Evolutionary conservation across 495 filamentous ascomycete species (phyloP).

Genomic region (Penicillium turbatum): DNA sequence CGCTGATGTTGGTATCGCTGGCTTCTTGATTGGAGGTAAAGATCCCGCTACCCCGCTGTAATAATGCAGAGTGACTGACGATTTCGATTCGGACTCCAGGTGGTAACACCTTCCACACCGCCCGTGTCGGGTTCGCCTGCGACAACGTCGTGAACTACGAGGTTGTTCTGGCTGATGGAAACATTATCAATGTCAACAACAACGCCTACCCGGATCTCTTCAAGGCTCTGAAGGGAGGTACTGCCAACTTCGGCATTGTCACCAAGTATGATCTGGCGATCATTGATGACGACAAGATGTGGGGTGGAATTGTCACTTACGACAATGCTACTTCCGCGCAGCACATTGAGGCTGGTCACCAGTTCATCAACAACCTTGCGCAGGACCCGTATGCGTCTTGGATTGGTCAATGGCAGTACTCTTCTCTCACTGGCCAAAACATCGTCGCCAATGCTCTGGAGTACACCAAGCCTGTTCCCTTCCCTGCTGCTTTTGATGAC

Average conservation of each 20-base stretch:
- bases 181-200: slow-evolving; percentile 44
- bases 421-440: slow-evolving; percentile 10
- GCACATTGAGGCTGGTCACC: slow-evolving; percentile 1
- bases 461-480: slow-evolving; percentile 18
- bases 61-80: background rate
- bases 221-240: slow-evolving; percentile 52
- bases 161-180: slow-evolving; percentile 50
- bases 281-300: slow-evolving; percentile 31
- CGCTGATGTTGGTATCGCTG: slow-evolving; percentile 40
- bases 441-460: slow-evolving; percentile 14
- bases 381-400: slow-evolving; percentile 11
- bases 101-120: slow-evolving; percentile 40
- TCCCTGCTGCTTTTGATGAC: slow-evolving; percentile 11
- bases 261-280: slow-evolving; percentile 45
- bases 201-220: slow-evolving; percentile 43
- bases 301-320: slow-evolving; percentile 31
- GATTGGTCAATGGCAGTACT: slow-evolving; percentile 21
- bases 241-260: slow-evolving; percentile 53
- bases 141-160: slow-evolving; percentile 47
- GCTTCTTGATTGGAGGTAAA: slow-evolving; percentile 38
- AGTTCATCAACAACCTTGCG: slow-evolving; percentile 3
- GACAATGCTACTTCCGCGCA: background rate
- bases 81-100: slow-evolving; percentile 19
- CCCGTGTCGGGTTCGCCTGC: slow-evolving; percentile 41
- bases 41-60: background rate